Base-by-base conservation (phyloP, 768 basidiomycete species). In the Suillus discolor region DNA sequence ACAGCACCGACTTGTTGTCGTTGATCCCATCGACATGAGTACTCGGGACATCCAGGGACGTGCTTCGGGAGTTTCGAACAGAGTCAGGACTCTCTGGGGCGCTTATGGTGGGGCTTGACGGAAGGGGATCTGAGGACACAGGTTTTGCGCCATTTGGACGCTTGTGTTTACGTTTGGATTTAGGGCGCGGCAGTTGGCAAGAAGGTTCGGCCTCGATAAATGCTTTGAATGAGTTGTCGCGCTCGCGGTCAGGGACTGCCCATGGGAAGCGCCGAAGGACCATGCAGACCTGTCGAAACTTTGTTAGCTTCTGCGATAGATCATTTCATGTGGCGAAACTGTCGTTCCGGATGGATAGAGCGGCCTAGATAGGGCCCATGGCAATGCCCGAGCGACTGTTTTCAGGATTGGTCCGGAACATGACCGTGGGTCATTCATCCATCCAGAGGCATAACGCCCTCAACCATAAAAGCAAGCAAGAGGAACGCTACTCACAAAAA, bases 191-290 rank as follows among this genome's bases (percentile, higher is more conserved):
- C 64, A 79, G 76, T n/a, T 76, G 77, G 69, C 81, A 85, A 75
- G 97, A 96, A 31, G 96, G 96, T 76, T 99, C 96, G 41, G 95
- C 92, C 70, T 91, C 85, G 69, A 98, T 90, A 73, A 97, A 99
- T 9, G 94, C 89, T 66, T 89, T 87, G 83, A 94, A 99, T 73
- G 89, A 92, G 64, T 92, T 86, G 75, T 99, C 97, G 20, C 89
- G 88, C 85, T 97, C 97, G 72, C 89, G 83, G 75, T 99, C 97
- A 13, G 97, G 97, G 64, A 99, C 92, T 78, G 95, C 99, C 97
- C 97, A 99, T 6, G 97, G 97, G 83, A 99, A 99, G 61, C 97
- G 87, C 62, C 97, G 86, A 41, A 99, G 86, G 69, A 97, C 83
- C 97, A 99, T 99, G 82, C 97, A 99, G 2, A 78, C 75, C 75